Base-by-base conservation (phyloP, 2,329 filamentous ascomycete species). In the Corinectria fuckeliana region DNA sequence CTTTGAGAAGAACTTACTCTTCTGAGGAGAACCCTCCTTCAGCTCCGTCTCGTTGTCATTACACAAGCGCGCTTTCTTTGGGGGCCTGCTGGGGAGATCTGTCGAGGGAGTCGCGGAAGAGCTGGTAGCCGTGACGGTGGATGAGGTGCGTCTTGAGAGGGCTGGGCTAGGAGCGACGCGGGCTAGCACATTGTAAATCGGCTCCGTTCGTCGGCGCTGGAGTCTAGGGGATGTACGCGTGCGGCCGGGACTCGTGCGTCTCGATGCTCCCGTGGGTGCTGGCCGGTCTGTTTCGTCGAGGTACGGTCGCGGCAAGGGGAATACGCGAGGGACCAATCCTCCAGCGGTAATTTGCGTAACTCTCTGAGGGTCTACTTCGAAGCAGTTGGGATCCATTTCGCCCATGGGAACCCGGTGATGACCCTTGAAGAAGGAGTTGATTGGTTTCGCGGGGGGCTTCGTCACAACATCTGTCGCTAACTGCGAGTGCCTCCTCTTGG, bases 311-410 rank as follows among this genome's bases (percentile, higher is more conserved):
- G 85, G 85, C 7, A 88, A 75, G 3, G 85, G 85, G 59, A 85
- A 87, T 0, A 88, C 83, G 1, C 85, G 80, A 2, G 85, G 82
- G 5, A 80, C 80, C 30, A 81, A 70, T 3, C 80, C 83, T 56
- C 81, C 80, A 21, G 79, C 75, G 0, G 82, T 84, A 55, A 84
- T 73, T 53, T 75, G 76, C n/a, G 80, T 76, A 59, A 83, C 74
- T 60, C 79, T 76, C 25, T 81, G 71, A 13, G 79, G 75, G 58
- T 87, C 81, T 11, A 85, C 77, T 13, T 80, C 75, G 66, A 88
- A 88, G 69, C 83, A 87, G 61, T 88, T 88, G 36, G 82, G 77
- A 50, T 87, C 84, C 85, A 88, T 88, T 67, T 85, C 83, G n/a
- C 81, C 85, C 68, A 88, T 81, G 0, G 85, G 82, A 57, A 86